Base-by-base conservation (phyloP, 2,329 filamentous ascomycete species). In the Talaromyces sp. region DNA sequence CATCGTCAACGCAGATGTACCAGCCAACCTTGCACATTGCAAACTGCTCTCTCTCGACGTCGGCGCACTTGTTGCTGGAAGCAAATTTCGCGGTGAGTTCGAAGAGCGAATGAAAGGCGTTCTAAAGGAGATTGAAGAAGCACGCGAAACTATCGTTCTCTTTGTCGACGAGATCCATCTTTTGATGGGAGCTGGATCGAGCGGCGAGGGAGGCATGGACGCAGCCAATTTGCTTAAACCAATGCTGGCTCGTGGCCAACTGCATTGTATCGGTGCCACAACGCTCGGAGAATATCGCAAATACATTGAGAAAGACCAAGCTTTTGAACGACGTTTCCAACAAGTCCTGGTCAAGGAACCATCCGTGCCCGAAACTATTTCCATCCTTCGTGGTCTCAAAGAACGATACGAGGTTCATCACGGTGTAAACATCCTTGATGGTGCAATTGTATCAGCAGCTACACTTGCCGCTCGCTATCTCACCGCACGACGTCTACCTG, bases 51-150 rank as follows among this genome's bases (percentile, higher is more conserved):
- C 95, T 4, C 86, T 99, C 52, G 95, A 99, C 71, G 93, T 99
- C 54, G 95, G 95, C 69, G 90, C 93, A 26, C 82, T 99, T 60
- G 93, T 99, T 64, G 95, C 95, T 61, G 95, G 95, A 67, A 97
- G 92, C 85, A 99, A 99, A 79, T 99, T 96, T 80, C 88, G 95
- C 55, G 95, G 95, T 80, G 95, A 99, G 75, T 99, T 99, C 62
- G 95, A 99, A 75, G 95, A 99, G 82, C 87, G 95, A 68, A 98
- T 99, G 93, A 99, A 99, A 84, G 93, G 93, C 59, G 95, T 99
- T 5, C 78, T 99, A 69, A 99, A 98, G 77, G 95, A 99, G 79
- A 96, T 99, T 62, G 85, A 93, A 67, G 88, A 96, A 60, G 91
- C 92, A 56, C 96, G 95, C 74, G 93, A 98, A 61, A 96, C 93